A percentile compares a stretch with the other conserved stretches of the same genome.
Conservation (phyloP, 306 rosid species). For the cucumber (Cucumis sativus) region DNA sequence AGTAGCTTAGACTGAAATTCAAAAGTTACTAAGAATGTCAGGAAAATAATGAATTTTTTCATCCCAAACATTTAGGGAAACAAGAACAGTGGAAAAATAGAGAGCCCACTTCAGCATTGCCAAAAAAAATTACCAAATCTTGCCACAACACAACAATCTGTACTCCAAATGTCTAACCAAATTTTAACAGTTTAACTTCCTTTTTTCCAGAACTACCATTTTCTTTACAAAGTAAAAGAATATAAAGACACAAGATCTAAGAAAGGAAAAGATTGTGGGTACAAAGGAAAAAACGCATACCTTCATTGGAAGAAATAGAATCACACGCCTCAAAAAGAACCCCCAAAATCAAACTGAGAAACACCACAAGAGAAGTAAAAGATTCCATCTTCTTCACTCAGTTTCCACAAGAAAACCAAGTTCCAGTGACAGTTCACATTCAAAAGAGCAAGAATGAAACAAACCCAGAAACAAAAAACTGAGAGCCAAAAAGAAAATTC, state of each 20-base stretch:
- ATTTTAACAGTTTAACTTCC: background rate
- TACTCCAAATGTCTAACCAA: background rate
- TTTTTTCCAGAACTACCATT: background rate
- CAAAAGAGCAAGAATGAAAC: constrained; percentile 14
- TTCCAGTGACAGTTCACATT: constrained; percentile 19
- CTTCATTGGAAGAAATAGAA: constrained; percentile 49
- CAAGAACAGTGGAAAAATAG: background rate
- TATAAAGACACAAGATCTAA: constrained; percentile 39
- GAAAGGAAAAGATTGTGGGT: background rate
- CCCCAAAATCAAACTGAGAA: constrained; percentile 28
- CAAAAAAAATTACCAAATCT: background rate
- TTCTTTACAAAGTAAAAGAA: constrained; percentile 8
- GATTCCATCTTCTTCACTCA: constrained; percentile 28
- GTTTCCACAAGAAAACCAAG: constrained; percentile 14
- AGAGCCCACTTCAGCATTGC: background rate
- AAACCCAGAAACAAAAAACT: background rate
- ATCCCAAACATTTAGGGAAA: background rate
- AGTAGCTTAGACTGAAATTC: background rate
- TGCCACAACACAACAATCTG: background rate
- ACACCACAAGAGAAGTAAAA: constrained; percentile 28
- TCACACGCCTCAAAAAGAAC: constrained; percentile 32
- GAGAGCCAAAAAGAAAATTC: background rate
- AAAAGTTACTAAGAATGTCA: background rate
- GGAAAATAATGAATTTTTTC: background rate
- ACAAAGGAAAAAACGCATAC: constrained; percentile 23